Conservation (phyloP, 371 early-diverging fungal genomes). For the Phascolomyces articulosus region DNA sequence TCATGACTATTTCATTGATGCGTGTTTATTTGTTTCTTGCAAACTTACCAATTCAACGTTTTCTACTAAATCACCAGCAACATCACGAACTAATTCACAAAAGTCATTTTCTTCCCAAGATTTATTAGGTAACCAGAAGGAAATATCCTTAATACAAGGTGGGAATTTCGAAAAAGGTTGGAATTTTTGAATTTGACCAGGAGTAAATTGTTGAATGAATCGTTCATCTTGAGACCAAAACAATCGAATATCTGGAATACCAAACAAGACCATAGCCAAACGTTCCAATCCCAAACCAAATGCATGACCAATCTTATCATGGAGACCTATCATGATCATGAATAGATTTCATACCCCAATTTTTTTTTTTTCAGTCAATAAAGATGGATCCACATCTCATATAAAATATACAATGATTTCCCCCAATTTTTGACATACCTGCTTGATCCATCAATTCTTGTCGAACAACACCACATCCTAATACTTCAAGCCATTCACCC, state of each 20-base stretch:
- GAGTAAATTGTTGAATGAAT: constrained; percentile 85
- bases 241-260: constrained; percentile 94
- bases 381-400: no score
- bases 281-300: constrained; percentile 97
- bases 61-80: constrained; percentile 93
- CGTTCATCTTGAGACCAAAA: constrained; percentile 95
- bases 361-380: no score
- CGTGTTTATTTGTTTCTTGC: background rate
- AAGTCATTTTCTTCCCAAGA: constrained; percentile 92
- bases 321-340: constrained; percentile 38
- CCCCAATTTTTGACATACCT: no score
- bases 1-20: no score
- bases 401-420: no score
- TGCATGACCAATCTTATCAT: constrained; percentile 92
- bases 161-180: constrained; percentile 84
- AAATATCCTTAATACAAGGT: constrained; percentile 91
- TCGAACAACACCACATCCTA: constrained; percentile 92
- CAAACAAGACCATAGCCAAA: constrained; percentile 95
- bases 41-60: constrained; percentile 75
- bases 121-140: constrained; percentile 81
- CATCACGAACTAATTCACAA: constrained; percentile 90
- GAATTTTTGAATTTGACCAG: constrained; percentile 71
- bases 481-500: constrained; percentile 95
- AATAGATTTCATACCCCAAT: no score
- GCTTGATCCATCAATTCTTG: constrained; percentile 82